Evolutionary conservation across 1,284 basidiomycete species (phyloP), one percentile per base, ranked within the genome.

Genomic region (Marasmius tenuissimus): DNA sequence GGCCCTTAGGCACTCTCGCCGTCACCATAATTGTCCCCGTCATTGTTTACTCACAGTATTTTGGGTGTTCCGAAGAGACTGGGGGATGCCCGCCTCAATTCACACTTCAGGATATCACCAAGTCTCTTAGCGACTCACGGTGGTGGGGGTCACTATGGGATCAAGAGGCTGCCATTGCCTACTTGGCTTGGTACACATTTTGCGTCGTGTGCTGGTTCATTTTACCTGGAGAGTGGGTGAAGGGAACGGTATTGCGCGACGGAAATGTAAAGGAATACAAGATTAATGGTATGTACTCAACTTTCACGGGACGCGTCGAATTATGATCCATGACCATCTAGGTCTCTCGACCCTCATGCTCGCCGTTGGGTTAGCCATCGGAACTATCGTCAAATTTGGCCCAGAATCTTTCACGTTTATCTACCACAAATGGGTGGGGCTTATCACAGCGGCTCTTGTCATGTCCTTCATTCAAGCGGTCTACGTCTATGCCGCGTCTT

Each of bases 371-470:
- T 70, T 94, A 60, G 78, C 85, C 3, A 76, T 77, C 4, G 93
- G 90, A 9, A 78, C 84, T 61, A 87, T 97, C 71, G 76, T 82
- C 63, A 86, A 87, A 60, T 86, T 84, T 65, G 97, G 97, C 0
- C 86, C 91, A 39, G 78, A 86, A 61, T 83, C 88, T 0, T 93
- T 98, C 78, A 94, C 95, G 0, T 93, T 95, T 77, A 73, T 97
- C 63, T 94, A 97, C 76, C 87, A 97, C 66, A 93, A 96, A 78
- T 98, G 92, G 89, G 78, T 95, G 47, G 95, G 94, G 50, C 86
- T 99, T 60, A 74, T 93, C 58, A 94, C 95, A 2, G 94, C 95
- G 0, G 85, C 94, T 2, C 70, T 97, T 35, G 69, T 89, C 69
- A 96, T 95, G 88, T 84, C 94, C 1, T 67, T 92, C 47, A 68